Evolutionary conservation across 2,329 filamentous ascomycete species (phyloP), one percentile per base, ranked within the genome.

Genomic region (Monilinia vaccinii-corymbosi): DNA sequence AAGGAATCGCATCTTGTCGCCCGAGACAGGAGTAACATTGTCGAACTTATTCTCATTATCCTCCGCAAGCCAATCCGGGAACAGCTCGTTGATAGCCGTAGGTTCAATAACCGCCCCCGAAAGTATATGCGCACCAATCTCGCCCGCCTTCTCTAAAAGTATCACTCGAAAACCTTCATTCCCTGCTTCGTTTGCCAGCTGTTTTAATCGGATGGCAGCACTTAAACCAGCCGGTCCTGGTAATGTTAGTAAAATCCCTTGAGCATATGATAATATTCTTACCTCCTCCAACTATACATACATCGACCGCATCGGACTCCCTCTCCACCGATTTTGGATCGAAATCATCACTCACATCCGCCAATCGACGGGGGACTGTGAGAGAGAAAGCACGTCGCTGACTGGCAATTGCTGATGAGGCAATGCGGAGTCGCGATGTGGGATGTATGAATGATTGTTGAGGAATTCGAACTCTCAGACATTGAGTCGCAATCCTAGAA

Each of bases 51-150:
- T 87, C 47, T 90, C 87, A 74, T 97, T 99, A 66, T 87, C 84
- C 74, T 95, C 89, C 65, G 87, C 85, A 51, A 94, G 83, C 94
- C 94, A 99, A 77, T 97, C 88, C 49, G 94, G 94, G 50, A 99
- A 80, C 56, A 99, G 82, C 75, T 97, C 93, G 67, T 94, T 84
- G 68, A 99, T 82, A 3, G 92, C 88, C 36, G 84, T 85, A 3
- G 94, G 93, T 74, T 99, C 86, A 66, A 99, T 87, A 51, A 99
- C 94, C 69, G 96, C 96, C 62, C 94, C 94, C 21, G 93, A 97
- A 42, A 99, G 81, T 64, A 96, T 96, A 74, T 99, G 94, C 32
- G 92, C 92, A 57, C 94, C 94, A 62, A 99, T 77, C 73, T 99
- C 94, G 64, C 92, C 91, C 2, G 94, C 91, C 76, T 99, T 99